A percentile compares a stretch with the other conserved stretches of the same genome.
Conservation (phyloP, 2,329 filamentous ascomycete species). For the Arthrobotrys sinensis region DNA sequence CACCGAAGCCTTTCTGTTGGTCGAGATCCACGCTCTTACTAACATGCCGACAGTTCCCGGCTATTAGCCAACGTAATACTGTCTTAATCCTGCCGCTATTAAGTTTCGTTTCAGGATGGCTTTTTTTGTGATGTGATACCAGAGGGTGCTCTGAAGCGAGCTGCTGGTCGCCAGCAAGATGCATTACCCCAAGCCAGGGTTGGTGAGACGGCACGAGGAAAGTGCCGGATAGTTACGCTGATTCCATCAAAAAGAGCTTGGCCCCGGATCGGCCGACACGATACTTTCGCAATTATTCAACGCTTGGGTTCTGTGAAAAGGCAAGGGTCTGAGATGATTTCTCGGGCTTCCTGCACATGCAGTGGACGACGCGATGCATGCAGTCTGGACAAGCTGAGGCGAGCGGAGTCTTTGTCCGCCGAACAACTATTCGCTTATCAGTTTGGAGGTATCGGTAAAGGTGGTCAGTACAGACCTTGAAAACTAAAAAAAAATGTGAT, state of each 20-base stretch:
- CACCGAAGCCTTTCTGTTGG: not conserved
- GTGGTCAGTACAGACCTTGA: conserved; percentile 2
- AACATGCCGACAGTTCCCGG: conserved; percentile 4
- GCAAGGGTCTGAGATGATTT: conserved; percentile 11
- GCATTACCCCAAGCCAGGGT: conserved; percentile 34
- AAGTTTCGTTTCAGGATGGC: conserved; percentile 18
- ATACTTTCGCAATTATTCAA: conserved; percentile 16
- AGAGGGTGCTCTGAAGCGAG: conserved; percentile 22
- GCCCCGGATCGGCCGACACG: conserved; percentile 6
- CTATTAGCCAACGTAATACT: conserved; percentile 18
- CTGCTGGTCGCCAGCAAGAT: conserved; percentile 19
- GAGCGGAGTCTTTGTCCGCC: conserved; percentile 1
- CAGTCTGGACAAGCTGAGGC: conserved; percentile 24
- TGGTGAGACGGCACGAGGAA: conserved; percentile 34
- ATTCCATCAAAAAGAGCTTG: not conserved
- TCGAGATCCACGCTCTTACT: not conserved
- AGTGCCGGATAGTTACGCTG: conserved; percentile 23
- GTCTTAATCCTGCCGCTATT: conserved; percentile 7
- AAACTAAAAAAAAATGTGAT: conserved; percentile 19
- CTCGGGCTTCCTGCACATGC: conserved; percentile 15
- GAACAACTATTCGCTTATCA: conserved; percentile 15
- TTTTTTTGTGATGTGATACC: conserved; percentile 27
- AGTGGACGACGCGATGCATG: conserved; percentile 30
- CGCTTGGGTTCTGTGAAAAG: not conserved
- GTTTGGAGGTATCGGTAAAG: not conserved